Base-by-base conservation (phyloP, 352 stramenopile genomes). In the Phytophthora pisi region DNA sequence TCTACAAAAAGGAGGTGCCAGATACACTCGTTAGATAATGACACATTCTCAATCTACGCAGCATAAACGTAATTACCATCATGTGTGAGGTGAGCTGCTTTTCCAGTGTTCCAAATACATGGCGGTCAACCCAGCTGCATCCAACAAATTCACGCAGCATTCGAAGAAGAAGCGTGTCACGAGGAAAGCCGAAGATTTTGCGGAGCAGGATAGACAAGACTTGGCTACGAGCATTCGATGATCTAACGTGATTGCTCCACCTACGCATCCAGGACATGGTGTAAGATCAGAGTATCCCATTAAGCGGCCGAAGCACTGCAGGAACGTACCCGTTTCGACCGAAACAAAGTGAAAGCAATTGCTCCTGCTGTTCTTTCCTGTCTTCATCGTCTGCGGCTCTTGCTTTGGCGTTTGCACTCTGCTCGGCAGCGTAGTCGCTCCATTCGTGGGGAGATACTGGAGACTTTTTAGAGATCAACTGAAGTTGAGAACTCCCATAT, bases 171-270 rank as follows among this genome's bases (percentile, higher is more conserved):
- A 72, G 54, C 1, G 75, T 43, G 47, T 88, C 76, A 47, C 78
- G 74, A 38, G 80, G 79, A 5, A 66, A 82, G 5, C 66, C 73
- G 50, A 86, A 72, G 26, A 86, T 61, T 62, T 86, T 86, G 5
- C 46, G 61, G 11, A 86, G 52, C 36, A 88, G 7, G 2, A 84
- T 46, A 16, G 13, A 42, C 16, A 83, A 45, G 40, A 86, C 40
- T 9, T 50, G 15, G 18, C 40, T 51, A 30, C 78, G 66, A 28
- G 24, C 24, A 23, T 50, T 53, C 15, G 50, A 15, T 7, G 24
- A 28, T 30, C 61, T 49, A 53, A 81, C 24, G 9, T 54, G 15
- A 18, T 63, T 69, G 43, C 63, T 71, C 77, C 77, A 88, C 9
- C 79, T 88, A 23, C 8, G 15, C 23, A 51, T 24, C 30, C 24